These are phyloP conservation scores for Spathaspora girioi DNA, from an alignment of 805 yeast species.

Conservation along the genomic window DNA sequence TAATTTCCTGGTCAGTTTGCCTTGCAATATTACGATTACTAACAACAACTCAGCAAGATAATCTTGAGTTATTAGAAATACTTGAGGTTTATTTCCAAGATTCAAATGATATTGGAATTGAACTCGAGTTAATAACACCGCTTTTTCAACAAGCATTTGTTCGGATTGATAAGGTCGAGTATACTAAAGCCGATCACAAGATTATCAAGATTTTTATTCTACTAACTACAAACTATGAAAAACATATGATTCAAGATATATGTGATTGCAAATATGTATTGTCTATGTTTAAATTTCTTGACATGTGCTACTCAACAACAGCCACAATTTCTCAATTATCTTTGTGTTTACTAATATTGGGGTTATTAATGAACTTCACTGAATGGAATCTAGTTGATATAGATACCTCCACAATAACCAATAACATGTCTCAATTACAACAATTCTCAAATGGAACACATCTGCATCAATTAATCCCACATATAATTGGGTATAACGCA, in stretches of 20 bases:
- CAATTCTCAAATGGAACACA: not conserved
- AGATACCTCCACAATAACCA: not conserved
- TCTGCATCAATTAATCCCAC: conserved; percentile 6
- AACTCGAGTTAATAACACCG: not conserved
- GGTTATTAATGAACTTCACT: conserved; percentile 10
- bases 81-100: not conserved
- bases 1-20: not conserved
- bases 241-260: not conserved
- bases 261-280: not conserved
- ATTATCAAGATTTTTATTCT: conserved; percentile 10
- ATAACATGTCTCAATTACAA: not conserved
- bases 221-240: conserved; percentile 9
- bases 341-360: conserved; percentile 1
- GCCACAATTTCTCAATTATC: not conserved
- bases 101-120: not conserved
- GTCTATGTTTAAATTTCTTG: not conserved
- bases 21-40: not conserved
- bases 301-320: not conserved
- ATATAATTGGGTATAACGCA: conserved; percentile 16
- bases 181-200: conserved; percentile 3
- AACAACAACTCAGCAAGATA: not conserved
- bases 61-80: not conserved
- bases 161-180: not conserved
- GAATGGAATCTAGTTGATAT: conserved; percentile 4
- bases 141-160: not conserved